Base-by-base conservation (phyloP, 495 filamentous ascomycete genomes). In the Staphylotrichum tortipilum region DNA sequence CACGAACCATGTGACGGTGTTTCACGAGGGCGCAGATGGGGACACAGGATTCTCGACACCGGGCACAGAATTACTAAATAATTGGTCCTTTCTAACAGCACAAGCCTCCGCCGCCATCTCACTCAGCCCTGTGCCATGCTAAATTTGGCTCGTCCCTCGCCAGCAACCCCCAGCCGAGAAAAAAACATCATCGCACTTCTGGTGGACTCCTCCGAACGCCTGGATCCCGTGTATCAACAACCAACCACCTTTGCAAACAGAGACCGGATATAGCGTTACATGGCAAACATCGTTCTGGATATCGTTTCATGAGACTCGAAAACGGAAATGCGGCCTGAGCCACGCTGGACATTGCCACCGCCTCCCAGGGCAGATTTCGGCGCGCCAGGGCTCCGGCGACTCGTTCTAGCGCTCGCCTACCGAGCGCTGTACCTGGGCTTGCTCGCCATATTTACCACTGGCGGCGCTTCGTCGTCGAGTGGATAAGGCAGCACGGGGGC, bases 381-480 rank as follows among this genome's bases (percentile, higher is more conserved):
- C n/a, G n/a, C n/a, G n/a, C n/a, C n/a, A n/a, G n/a, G n/a, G n/a
- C n/a, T n/a, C n/a, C n/a, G n/a, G n/a, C n/a, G n/a, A n/a, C n/a
- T n/a, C n/a, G n/a, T n/a, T n/a, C n/a, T n/a, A 3, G 12, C 21
- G 7, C 33, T 19, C 19, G 14, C 31, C 62, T 67, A 81, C 53
- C 78, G 70, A 44, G 75, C 69, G 52, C 75, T 75, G 58, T 83
- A 89, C 52, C 87, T 83, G 8, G 89, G 89, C 66, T 96, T 96
- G 60, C 83, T 81, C 47, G 85, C 82, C 73, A 84, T 80, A 55
- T 94, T 91, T 5, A 94, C 88, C 11, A 73, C 66, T 1, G 89
- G 89, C 1, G 89, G 88, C 11, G 83, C 84, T n/a, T 85, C 86
- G 49, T 94, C 87, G 47, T 81, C 77, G 36, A 82, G 69, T 0